Base-by-base conservation (phyloP, 441 rosid species). In the Melastoma candidum region DNA sequence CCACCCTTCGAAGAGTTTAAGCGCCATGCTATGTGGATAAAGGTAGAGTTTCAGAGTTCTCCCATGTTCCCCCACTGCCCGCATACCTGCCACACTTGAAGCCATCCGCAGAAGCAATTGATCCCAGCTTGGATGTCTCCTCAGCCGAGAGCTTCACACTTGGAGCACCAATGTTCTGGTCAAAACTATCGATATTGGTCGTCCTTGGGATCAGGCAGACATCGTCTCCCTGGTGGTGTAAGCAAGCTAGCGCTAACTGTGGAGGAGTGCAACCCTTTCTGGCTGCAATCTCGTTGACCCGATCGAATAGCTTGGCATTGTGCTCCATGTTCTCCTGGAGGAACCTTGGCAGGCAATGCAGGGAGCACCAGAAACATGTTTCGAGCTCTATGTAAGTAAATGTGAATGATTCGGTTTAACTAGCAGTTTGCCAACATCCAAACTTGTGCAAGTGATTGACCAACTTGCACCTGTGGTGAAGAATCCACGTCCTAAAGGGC, bases 401-500 rank as follows among this genome's bases (percentile, higher is more conserved):
- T 3, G 8, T 9, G 8, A 36, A 36, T 17, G 22, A 17, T 17
- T 17, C 22, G 22, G 22, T 17, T 17, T 17, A 17, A 17, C 22
- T 17, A 36, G 8, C 41, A 36, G 41, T 36, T 36, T 36, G 41
- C 7, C 9, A 9, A 36, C 8, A 4, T 6, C 8, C 41, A 4
- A 4, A 1, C 41, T 36, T 36, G 7, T 36, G 41, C 41, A 36
- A 36, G 41, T 36, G 6, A 36, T 36, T 9, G 8, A 36, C 41
- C 41, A 36, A 4, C 41, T 36, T 36, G 41, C 41, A 36, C 41
- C 41, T 2, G 41, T 4, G 41, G 55, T 27, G 1, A 51, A 10
- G 55, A 51, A 51, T 51, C 55, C 55, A 0, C 26, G 45, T 29
- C 55, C 55, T 51, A 51, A 51, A 32, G 55, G 55, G 32, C 55